These are phyloP conservation scores for Leccinum uliginosum DNA, from an alignment of 768 basidiomycete genomes.

Conservation along the genomic window DNA sequence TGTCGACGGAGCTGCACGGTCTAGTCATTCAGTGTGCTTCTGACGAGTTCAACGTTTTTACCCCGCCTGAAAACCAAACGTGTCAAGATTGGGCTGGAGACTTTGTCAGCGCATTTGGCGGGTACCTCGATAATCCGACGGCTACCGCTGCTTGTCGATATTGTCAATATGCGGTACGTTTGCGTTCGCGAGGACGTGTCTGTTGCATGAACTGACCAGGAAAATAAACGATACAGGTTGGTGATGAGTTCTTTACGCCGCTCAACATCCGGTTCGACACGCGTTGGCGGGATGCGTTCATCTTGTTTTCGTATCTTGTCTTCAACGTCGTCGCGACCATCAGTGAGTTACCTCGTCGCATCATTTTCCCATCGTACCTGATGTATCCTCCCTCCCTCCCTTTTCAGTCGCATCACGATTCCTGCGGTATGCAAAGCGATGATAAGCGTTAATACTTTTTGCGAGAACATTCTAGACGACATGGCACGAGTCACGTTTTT, in stretches of 20 bases:
- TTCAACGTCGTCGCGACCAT: slow-evolving; percentile 71
- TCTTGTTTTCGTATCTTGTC: slow-evolving; percentile 59
- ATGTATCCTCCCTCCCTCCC: neutral
- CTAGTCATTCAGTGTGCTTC: slow-evolving; percentile 57
- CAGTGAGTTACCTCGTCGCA: slow-evolving; percentile 24
- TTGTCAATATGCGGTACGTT: slow-evolving; percentile 54
- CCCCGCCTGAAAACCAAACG: slow-evolving; percentile 70
- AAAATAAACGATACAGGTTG: slow-evolving; percentile 31
- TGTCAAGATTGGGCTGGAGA: slow-evolving; percentile 67
- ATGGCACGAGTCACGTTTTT: neutral
- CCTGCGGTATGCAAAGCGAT: slow-evolving; percentile 66
- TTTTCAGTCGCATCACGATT: slow-evolving; percentile 59
- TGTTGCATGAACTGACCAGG: neutral
- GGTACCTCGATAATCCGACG: slow-evolving; percentile 67
- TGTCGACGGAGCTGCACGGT: slow-evolving; percentile 75
- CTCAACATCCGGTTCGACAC: slow-evolving; percentile 60
- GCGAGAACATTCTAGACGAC: neutral
- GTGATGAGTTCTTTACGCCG: slow-evolving; percentile 67
- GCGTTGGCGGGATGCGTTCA: slow-evolving; percentile 67
- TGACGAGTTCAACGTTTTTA: slow-evolving; percentile 69
- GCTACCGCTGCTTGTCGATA: slow-evolving; percentile 64
- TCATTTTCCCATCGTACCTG: neutral
- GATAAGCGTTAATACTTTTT: neutral
- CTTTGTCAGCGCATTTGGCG: slow-evolving; percentile 59
- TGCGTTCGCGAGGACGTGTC: neutral